Base-by-base conservation (phyloP, 2,329 filamentous ascomycete species). In the Ustulina deusta region DNA sequence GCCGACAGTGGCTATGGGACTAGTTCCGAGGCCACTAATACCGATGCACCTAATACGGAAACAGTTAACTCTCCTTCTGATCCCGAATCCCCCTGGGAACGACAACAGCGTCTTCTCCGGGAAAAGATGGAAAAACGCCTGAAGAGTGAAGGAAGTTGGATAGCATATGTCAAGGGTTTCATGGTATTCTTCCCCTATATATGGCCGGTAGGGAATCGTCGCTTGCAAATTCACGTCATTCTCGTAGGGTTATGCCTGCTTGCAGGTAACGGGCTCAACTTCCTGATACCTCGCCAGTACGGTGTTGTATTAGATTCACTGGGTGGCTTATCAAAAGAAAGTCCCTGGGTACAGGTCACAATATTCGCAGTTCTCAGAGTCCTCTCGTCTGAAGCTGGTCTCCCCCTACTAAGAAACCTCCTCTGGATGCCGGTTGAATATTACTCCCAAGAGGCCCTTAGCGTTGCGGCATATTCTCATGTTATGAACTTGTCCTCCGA, bases 281-380 rank as follows among this genome's bases (percentile, higher is more conserved):
- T 97, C 15, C 81, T 97, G 48, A 88, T 93, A 36, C 93, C 93
- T n/a, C 87, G 91, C 22, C 92, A 96, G 76, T 87, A 95, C 36
- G 93, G 93, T 70, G 88, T 92, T 65, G 89, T 97, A 70, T 90
- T 93, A 70, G 89, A 96, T 74, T 87, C 87, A 68, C 81, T 97
- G 25, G 84, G 84, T 34, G 82, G 83, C 9, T 78, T 75, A 40
- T 83, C 85, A 48, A 79, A 82, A 49, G 82, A 78, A 64, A 84
- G 81, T 60, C 82, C 84, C 0, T 88, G 86, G 86, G 69, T 82
- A 3, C 83, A 87, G 27, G 84, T 88, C 2, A 68, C 83, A 22
- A 77, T 86, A 20, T 88, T 87, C 67, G 85, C 85, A 11, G 75
- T 76, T 7, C 79, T 89, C 34, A 83, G 84, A 60, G 77, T 89